Evolutionary conservation across 768 basidiomycete genomes (phyloP).

Genomic region (Auricularia sp.): DNA sequence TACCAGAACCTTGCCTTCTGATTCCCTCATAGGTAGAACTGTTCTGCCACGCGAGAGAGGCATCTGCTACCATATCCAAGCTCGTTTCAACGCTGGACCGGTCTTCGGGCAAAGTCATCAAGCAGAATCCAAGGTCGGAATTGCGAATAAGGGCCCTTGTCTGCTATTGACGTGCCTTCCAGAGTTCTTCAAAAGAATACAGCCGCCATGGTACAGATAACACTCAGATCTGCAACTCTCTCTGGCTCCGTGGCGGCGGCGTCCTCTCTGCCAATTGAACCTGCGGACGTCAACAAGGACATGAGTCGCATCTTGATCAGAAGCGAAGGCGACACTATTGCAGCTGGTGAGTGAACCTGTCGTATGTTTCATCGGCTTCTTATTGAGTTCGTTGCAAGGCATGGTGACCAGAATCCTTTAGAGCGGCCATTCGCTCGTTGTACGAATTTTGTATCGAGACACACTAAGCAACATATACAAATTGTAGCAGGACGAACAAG

Average conservation of each 20-base stretch:
- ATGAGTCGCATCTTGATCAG: conserved; percentile 90
- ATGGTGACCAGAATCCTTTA: conserved; percentile 33
- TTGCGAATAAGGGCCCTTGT: neutral
- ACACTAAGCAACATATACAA: no score
- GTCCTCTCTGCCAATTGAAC: conserved; percentile 73
- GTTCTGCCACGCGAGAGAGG: conserved; percentile 88
- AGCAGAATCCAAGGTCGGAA: conserved; percentile 58
- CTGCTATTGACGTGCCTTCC: neutral
- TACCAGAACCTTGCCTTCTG: neutral
- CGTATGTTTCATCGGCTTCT: neutral
- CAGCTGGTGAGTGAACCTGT: conserved; percentile 50
- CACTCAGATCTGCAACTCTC: conserved; percentile 48
- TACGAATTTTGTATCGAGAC: no score
- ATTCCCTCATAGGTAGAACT: conserved; percentile 61
- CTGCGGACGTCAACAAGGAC: conserved; percentile 81
- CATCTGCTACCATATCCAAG: conserved; percentile 80
- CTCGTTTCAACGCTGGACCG: conserved; percentile 75
- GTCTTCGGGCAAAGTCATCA: conserved; percentile 59
- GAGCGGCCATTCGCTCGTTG: conserved; percentile 10
- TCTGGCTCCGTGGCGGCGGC: conserved; percentile 36
- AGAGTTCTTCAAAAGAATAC: conserved; percentile 79
- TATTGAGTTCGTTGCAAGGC: conserved; percentile 20
- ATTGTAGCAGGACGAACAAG: no score
- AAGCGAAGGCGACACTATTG: conserved; percentile 87
- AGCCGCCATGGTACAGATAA: conserved; percentile 81